phyloP scores from a whole-genome alignment of 805 yeast species.

The Diddensiella caesifluorescens region DNA sequence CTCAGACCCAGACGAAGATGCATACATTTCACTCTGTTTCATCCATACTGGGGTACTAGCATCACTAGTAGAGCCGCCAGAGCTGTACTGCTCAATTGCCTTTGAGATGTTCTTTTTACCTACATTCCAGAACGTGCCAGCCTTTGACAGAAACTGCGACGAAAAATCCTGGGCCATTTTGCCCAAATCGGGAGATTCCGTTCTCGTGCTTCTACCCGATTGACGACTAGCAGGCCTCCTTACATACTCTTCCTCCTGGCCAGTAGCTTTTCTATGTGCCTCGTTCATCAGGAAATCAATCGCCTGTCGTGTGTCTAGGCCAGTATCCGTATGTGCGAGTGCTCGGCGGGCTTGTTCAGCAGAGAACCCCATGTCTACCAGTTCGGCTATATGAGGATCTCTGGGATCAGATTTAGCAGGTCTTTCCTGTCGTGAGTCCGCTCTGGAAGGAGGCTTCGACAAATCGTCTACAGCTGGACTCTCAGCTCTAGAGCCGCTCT shows the following conservation, averaged over 20 bases:
- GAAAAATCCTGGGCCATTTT: conserved; percentile 49
- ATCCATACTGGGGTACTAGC: conserved; percentile 64
- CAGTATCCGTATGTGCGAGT: conserved; percentile 44
- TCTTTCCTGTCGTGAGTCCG: background rate
- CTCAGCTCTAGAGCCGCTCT: too few species aligned
- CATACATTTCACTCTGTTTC: conserved; percentile 50
- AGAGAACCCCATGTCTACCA: conserved; percentile 76
- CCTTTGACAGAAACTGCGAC: conserved; percentile 51
- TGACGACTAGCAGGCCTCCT: conserved; percentile 9
- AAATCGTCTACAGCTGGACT: too few species aligned
- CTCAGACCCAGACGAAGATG: conserved; percentile 27
- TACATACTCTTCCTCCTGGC: conserved; percentile 13
- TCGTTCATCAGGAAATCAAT: conserved; percentile 59
- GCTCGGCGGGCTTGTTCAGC: conserved; percentile 57
- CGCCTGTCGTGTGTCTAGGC: conserved; percentile 58
- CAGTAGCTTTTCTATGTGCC: conserved; percentile 42
- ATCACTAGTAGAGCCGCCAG: conserved; percentile 18
- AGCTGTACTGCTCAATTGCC: conserved; percentile 55
- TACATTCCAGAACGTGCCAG: conserved; percentile 51
- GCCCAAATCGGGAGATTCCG: conserved; percentile 30
- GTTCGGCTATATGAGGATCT: conserved; percentile 50
- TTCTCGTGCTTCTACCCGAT: conserved; percentile 23
- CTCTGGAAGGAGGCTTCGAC: conserved; percentile 6
- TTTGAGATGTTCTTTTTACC: conserved; percentile 57
- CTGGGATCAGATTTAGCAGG: conserved; percentile 15